phyloP scores from a whole-genome alignment of 176 grass and related monocot genomes.

The Oryza coarctata region DNA sequence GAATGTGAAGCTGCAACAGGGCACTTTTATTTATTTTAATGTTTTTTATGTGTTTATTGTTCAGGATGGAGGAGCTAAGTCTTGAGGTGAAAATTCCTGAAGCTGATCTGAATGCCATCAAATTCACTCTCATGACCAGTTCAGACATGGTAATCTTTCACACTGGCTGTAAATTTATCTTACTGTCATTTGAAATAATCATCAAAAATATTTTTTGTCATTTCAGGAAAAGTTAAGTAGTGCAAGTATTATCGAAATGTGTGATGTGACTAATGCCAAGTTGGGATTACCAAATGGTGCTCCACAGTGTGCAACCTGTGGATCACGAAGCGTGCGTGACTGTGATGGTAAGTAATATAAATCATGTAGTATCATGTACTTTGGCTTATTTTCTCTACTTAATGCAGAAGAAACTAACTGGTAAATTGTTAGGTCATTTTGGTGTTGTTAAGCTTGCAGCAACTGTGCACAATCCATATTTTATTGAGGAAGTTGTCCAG shows the following conservation, averaged over 20 bases:
- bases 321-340: constrained; percentile 54
- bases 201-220: neutral
- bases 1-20: neutral
- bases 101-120: constrained; percentile 50
- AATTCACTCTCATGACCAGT: constrained; percentile 69
- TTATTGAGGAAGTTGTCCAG: constrained; percentile 67
- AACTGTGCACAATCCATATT: constrained; percentile 73
- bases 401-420: constrained; percentile 21
- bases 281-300: constrained; percentile 71
- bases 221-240: constrained; percentile 79
- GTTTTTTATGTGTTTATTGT: constrained; percentile 21
- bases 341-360: constrained; percentile 68
- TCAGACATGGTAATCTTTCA: constrained; percentile 72
- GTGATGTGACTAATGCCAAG: constrained; percentile 73
- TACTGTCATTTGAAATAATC: neutral
- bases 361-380: neutral
- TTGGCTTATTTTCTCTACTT: constrained; percentile 10
- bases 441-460: constrained; percentile 70
- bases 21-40: constrained; percentile 26
- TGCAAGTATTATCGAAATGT: constrained; percentile 47
- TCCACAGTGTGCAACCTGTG: constrained; percentile 68
- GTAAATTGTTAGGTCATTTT: constrained; percentile 67
- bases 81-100: constrained; percentile 30
- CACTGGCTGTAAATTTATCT: neutral
- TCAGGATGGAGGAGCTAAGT: constrained; percentile 56